Evolutionary conservation across 345 rosid genomes (phyloP).

Genomic region (Populus davidiana): DNA sequence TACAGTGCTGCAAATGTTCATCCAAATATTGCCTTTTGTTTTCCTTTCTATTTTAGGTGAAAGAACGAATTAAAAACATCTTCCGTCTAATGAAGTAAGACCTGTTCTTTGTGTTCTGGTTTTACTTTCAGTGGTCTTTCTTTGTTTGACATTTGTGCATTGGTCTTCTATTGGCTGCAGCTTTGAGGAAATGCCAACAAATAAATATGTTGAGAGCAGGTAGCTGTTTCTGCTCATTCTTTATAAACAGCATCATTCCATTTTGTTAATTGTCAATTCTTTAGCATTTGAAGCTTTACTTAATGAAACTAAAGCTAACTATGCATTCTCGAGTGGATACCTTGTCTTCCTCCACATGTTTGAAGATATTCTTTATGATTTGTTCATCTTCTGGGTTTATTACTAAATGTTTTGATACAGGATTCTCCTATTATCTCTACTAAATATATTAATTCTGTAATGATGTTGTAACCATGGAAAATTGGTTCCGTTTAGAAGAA

Average conservation of each 20-base stretch:
- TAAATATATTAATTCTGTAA: not conserved
- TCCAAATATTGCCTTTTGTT: not conserved
- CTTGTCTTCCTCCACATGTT: not conserved
- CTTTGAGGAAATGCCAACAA: slow-evolving; percentile 96
- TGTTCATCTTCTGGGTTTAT: not conserved
- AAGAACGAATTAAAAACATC: slow-evolving; percentile 72
- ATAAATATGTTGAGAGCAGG: slow-evolving; percentile 96
- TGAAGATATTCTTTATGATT: not conserved
- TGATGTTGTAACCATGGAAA: not conserved
- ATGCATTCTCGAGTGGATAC: not conserved
- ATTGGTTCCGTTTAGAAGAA: not conserved
- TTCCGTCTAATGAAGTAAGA: slow-evolving; percentile 81
- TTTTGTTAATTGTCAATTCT: slow-evolving; percentile 10
- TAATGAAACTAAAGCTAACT: not conserved
- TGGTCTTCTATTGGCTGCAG: slow-evolving; percentile 40
- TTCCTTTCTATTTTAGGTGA: slow-evolving; percentile 48
- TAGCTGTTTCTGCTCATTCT: slow-evolving; percentile 19
- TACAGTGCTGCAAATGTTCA: not conserved
- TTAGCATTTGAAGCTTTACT: not conserved
- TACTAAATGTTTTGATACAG: not conserved
- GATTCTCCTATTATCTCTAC: not conserved
- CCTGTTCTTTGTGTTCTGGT: not conserved
- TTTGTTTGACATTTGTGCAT: slow-evolving; percentile 13
- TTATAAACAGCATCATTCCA: not conserved
- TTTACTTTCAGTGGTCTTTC: not conserved